Evolutionary conservation across 148 eudicot genomes (phyloP).

Genomic region (Fagopyrum tataricum): DNA sequence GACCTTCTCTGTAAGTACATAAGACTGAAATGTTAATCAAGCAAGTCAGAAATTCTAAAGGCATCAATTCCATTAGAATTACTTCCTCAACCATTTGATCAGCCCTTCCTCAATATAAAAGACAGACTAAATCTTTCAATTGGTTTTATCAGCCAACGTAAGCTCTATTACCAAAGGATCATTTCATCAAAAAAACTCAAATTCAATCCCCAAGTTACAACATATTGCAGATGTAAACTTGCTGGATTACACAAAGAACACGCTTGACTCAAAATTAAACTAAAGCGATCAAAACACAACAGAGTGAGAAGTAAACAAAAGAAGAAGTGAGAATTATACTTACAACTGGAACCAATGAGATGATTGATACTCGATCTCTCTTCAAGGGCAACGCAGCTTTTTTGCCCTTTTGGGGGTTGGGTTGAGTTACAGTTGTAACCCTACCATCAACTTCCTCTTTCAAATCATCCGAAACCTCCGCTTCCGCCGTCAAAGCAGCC

Average conservation of each 20-base stretch:
- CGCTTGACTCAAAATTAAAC: background rate
- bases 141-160: background rate
- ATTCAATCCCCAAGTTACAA: background rate
- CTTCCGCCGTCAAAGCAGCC: slow-evolving; percentile 54
- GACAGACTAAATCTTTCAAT: background rate
- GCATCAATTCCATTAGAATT: background rate
- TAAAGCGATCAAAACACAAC: background rate
- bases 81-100: background rate
- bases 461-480: slow-evolving; percentile 27
- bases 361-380: slow-evolving; percentile 60
- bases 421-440: slow-evolving; percentile 21
- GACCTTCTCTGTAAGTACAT: slow-evolving; percentile 53
- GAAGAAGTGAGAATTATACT: background rate
- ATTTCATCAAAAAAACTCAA: background rate
- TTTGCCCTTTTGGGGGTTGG: slow-evolving; percentile 79
- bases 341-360: slow-evolving; percentile 8
- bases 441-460: slow-evolving; percentile 25
- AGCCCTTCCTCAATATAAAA: background rate
- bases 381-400: slow-evolving; percentile 80
- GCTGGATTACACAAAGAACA: background rate
- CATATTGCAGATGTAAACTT: background rate
- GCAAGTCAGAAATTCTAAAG: background rate
- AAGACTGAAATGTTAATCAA: background rate
- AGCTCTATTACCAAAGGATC: background rate
- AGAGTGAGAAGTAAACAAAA: background rate